Conservation (phyloP, 192 early-diverging fungal genomes). For the Gaertneriomyces sp. region DNA sequence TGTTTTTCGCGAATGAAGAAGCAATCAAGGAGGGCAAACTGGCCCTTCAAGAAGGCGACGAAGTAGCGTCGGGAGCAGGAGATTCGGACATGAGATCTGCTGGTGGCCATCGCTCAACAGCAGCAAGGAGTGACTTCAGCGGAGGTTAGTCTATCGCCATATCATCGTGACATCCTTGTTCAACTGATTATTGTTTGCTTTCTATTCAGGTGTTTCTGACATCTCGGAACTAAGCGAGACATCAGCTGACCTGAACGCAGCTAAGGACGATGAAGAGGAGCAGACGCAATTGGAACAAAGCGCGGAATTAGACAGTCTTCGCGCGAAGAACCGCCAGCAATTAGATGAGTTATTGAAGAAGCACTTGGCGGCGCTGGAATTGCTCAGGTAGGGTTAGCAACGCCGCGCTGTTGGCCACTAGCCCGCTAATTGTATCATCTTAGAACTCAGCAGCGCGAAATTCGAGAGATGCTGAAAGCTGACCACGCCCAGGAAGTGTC, state of each 20-base stretch:
- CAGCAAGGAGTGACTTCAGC: too few species aligned
- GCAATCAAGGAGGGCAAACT: slow-evolving; percentile 3
- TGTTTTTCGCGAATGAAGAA: slow-evolving; percentile 29
- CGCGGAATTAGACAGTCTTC: slow-evolving; percentile 14
- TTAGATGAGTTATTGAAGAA: slow-evolving; percentile 6
- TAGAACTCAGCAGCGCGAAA: slow-evolving; percentile 28
- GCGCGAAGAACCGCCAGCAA: slow-evolving; percentile 9
- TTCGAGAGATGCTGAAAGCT: slow-evolving; percentile 17
- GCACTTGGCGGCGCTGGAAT: slow-evolving; percentile 21
- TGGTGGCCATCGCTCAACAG: too few species aligned
- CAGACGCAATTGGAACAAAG: neutral
- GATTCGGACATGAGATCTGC: too few species aligned
- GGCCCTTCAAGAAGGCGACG: slow-evolving; percentile 17
- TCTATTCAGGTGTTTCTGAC: slow-evolving; percentile 1
- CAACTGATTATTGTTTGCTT: too few species aligned
- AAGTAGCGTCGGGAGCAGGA: too few species aligned
- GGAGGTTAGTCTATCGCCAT: too few species aligned
- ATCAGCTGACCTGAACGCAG: slow-evolving; percentile 21
- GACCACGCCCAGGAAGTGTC: slow-evolving; percentile 15
- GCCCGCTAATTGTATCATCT: too few species aligned
- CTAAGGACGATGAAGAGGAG: slow-evolving; percentile 14
- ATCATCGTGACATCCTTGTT: too few species aligned
- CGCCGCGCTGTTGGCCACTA: too few species aligned
- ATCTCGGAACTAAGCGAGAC: slow-evolving; percentile 20
- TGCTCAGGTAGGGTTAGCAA: neutral